phyloP scores from a whole-genome alignment of 257 asterid species.

The Primulina huaijiensis region DNA sequence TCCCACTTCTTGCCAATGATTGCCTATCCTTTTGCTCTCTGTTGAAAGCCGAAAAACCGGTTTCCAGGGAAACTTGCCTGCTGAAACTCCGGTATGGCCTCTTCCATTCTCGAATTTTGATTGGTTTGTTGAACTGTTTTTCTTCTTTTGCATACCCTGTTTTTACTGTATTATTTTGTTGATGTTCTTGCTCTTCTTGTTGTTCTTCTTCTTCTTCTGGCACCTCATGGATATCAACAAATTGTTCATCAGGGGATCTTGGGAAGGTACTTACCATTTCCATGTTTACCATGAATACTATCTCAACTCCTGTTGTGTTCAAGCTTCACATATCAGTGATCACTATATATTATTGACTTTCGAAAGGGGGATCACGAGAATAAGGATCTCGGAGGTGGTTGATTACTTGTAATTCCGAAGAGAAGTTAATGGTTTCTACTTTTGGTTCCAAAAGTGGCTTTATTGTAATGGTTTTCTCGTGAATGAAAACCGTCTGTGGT shows the following conservation, averaged over 20 bases:
- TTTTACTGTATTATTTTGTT: slow-evolving; percentile 16
- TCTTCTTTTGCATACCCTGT: slow-evolving; percentile 27
- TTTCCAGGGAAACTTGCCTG: slow-evolving; percentile 80
- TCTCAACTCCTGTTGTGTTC: neutral
- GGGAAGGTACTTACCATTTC: slow-evolving; percentile 43
- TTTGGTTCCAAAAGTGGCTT: slow-evolving; percentile 16
- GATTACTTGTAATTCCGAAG: slow-evolving; percentile 15
- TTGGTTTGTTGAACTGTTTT: slow-evolving; percentile 23
- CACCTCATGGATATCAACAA: slow-evolving; percentile 71
- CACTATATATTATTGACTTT: neutral
- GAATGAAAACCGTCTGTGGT: slow-evolving; percentile 32
- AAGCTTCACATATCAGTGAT: neutral
- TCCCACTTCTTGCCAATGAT: slow-evolving; percentile 64
- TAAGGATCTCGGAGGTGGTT: slow-evolving; percentile 25
- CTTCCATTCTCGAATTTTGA: slow-evolving; percentile 36
- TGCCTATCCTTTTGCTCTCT: slow-evolving; percentile 38
- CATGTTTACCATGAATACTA: slow-evolving; percentile 24
- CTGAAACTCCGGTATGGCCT: slow-evolving; percentile 40
- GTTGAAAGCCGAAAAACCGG: slow-evolving; percentile 70
- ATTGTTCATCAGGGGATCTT: slow-evolving; percentile 40
- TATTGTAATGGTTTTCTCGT: slow-evolving; percentile 38
- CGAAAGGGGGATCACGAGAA: slow-evolving; percentile 35
- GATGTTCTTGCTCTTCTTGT: slow-evolving; percentile 34
- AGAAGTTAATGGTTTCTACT: neutral
- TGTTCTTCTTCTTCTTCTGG: slow-evolving; percentile 55